phyloP scores from a whole-genome alignment of 345 rosid species.

The Sonneratia caseolaris region DNA sequence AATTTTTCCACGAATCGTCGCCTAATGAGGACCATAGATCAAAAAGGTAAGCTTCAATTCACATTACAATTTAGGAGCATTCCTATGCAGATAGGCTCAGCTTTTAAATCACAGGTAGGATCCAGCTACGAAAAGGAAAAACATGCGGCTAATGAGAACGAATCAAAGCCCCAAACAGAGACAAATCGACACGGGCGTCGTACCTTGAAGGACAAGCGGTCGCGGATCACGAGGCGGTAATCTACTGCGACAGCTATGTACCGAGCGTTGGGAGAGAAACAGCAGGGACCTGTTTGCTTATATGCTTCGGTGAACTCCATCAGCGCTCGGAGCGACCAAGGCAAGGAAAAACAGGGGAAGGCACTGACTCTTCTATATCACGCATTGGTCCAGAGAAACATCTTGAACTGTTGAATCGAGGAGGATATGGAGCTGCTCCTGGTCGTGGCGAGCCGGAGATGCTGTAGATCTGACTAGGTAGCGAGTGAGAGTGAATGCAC shows the following conservation, averaged over 20 bases:
- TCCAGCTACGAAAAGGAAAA: background rate
- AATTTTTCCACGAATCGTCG: background rate
- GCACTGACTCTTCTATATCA: too few relatives aligned
- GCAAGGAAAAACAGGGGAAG: too few relatives aligned
- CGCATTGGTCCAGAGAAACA: too few relatives aligned
- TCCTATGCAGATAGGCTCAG: background rate
- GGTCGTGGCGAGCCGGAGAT: too few relatives aligned
- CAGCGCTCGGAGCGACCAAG: background rate
- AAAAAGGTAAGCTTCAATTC: background rate
- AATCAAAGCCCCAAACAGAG: background rate
- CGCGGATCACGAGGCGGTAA: slow-evolving; percentile 88
- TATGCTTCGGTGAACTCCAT: slow-evolving; percentile 94
- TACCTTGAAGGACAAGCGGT: slow-evolving; percentile 77
- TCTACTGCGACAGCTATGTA: slow-evolving; percentile 80
- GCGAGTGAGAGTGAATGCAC: too few relatives aligned
- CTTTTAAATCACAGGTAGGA: background rate
- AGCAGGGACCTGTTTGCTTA: slow-evolving; percentile 81
- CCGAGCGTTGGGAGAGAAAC: slow-evolving; percentile 85
- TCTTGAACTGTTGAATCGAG: too few relatives aligned
- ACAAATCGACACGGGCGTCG: background rate
- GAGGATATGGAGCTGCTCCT: too few relatives aligned
- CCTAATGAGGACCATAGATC: background rate
- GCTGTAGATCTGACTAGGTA: too few relatives aligned
- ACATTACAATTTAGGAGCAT: background rate
- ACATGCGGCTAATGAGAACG: background rate